Evolutionary conservation across 306 rosid genomes (phyloP).

Genomic region (Gastrolobium villosum): DNA sequence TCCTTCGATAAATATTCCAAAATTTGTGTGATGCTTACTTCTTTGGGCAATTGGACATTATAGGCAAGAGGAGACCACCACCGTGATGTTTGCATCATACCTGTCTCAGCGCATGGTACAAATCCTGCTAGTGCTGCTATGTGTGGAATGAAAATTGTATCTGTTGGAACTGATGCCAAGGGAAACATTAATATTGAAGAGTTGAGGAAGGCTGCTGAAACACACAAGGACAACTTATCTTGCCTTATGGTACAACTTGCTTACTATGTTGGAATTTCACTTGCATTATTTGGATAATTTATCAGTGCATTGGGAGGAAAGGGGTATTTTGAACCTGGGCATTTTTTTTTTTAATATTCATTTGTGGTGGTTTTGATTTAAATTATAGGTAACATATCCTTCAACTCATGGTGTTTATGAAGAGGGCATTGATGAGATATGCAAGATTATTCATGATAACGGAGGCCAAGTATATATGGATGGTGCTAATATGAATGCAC

Average conservation of each 20-base stretch:
- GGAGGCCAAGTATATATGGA: slow-evolving; percentile 99
- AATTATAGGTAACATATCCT: slow-evolving; percentile 93
- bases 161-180: slow-evolving; percentile 97
- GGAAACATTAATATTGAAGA: slow-evolving; percentile 95
- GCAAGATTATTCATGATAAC: slow-evolving; percentile 96
- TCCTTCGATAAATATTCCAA: neutral
- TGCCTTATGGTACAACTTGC: slow-evolving; percentile 81
- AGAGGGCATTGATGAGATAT: slow-evolving; percentile 98
- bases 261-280: slow-evolving; percentile 26
- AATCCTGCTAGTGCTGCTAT: slow-evolving; percentile 99
- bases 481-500: slow-evolving; percentile 99
- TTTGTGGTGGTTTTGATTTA: slow-evolving; percentile 46
- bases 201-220: slow-evolving; percentile 95
- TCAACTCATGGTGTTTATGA: slow-evolving; percentile 99
- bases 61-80: slow-evolving; percentile 97
- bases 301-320: neutral
- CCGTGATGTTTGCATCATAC: slow-evolving; percentile 96
- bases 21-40: slow-evolving; percentile 34
- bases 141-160: slow-evolving; percentile 98
- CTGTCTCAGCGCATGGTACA: slow-evolving; percentile 99
- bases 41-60: slow-evolving; percentile 49
- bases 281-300: neutral
- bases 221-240: slow-evolving; percentile 80
- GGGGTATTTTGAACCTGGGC: slow-evolving; percentile 13
- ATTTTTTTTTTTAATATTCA: neutral